Conservation (phyloP, 2,329 filamentous ascomycete genomes). For the Davidsoniella virescens region DNA sequence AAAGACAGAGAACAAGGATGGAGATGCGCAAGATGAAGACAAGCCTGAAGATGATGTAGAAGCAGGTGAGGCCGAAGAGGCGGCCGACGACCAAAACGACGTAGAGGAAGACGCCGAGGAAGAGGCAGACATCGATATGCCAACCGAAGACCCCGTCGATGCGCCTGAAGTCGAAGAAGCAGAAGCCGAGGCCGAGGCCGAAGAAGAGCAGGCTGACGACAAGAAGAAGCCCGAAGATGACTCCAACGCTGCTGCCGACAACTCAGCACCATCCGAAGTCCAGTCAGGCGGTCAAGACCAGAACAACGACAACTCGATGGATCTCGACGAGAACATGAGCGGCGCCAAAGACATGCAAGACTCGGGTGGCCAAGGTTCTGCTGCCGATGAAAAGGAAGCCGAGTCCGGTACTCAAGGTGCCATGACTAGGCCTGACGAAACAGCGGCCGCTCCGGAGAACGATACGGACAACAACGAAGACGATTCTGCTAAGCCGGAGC, state of each 20-base stretch:
- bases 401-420: conserved; percentile 47
- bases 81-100: conserved; percentile 17
- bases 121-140: conserved; percentile 11
- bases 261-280: conserved; percentile 28
- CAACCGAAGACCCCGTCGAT: conserved; percentile 16
- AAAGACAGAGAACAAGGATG: conserved; percentile 19
- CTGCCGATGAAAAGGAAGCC: conserved; percentile 46
- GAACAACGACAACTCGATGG: conserved; percentile 42
- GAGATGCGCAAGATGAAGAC: conserved; percentile 45
- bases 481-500: conserved; percentile 37
- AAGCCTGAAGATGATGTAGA: conserved; percentile 36
- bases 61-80: conserved; percentile 32
- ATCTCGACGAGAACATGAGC: conserved; percentile 45
- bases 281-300: conserved; percentile 39
- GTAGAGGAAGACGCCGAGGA: conserved; percentile 18
- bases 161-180: conserved; percentile 22
- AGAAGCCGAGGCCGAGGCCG: conserved; percentile 35
- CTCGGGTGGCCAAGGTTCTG: conserved; percentile 48
- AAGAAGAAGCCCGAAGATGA: conserved; percentile 20
- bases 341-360: conserved; percentile 47
- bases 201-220: conserved; percentile 17
- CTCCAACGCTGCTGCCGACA: conserved; percentile 18
- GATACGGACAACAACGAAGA: conserved; percentile 29
- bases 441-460: conserved; percentile 25
- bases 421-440: conserved; percentile 31